Conservation (phyloP, 2,329 filamentous ascomycete species). For the Rhynchosporium graminicola region DNA sequence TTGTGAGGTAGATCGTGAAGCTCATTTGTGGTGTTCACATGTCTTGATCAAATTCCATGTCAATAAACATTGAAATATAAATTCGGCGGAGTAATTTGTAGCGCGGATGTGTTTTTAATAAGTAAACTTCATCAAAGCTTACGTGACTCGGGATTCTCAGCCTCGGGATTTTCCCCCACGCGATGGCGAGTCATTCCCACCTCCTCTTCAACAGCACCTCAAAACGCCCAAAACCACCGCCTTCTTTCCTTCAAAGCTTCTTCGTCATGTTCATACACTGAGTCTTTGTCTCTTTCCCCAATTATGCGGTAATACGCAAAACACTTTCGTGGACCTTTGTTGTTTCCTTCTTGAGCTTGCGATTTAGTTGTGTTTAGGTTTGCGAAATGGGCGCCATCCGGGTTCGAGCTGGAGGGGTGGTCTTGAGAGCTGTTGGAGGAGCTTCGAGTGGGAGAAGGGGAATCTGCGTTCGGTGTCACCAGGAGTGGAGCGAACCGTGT, state of each 20-base stretch:
- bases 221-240: neutral
- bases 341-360: neutral
- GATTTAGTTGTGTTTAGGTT: neutral
- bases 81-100: too few species aligned
- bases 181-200: neutral
- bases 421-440: conserved; percentile 1
- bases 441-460: conserved; percentile 5
- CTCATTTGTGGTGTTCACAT: too few species aligned
- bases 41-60: too few species aligned
- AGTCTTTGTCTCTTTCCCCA: neutral
- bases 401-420: neutral
- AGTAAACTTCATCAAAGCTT: too few species aligned
- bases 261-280: neutral
- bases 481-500: neutral
- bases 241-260: neutral
- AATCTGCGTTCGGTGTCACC: conserved; percentile 17
- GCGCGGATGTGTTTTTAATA: too few species aligned
- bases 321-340: neutral
- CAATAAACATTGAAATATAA: too few species aligned
- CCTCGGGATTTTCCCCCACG: conserved; percentile 5
- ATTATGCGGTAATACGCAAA: neutral
- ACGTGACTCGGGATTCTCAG: neutral
- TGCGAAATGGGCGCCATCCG: neutral
- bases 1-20: too few species aligned
- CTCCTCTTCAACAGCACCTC: neutral